phyloP scores from a whole-genome alignment of 2,329 filamentous ascomycete genomes.

The Westerdykella ornata region DNA sequence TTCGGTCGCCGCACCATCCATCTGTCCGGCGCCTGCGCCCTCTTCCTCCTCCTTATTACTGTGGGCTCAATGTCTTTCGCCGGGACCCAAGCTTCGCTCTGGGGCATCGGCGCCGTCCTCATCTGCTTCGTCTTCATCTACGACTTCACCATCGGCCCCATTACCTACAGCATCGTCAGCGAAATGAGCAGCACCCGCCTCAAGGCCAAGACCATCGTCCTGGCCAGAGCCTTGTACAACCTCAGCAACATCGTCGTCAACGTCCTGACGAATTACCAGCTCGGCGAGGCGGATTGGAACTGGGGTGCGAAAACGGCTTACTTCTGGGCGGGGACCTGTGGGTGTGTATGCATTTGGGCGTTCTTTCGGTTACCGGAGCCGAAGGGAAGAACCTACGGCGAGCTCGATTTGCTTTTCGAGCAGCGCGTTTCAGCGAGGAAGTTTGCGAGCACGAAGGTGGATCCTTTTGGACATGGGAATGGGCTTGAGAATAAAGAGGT shows the following conservation, averaged over 20 bases:
- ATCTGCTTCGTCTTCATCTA: conserved; percentile 57
- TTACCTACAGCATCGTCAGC: conserved; percentile 79
- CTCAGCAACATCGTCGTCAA: conserved; percentile 72
- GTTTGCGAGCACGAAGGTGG: conserved; percentile 7
- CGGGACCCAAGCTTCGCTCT: conserved; percentile 42
- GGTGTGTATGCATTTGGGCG: conserved; percentile 68
- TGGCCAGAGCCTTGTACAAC: conserved; percentile 69
- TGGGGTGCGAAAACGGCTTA: conserved; percentile 81
- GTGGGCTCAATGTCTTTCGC: conserved; percentile 70
- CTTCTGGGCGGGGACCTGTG: conserved; percentile 75
- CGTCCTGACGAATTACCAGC: conserved; percentile 58
- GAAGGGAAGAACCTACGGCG: conserved; percentile 69
- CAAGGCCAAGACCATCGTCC: conserved; percentile 82
- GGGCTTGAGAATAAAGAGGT: not conserved
- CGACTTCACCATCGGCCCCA: conserved; percentile 78
- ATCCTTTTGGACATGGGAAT: conserved; percentile 3
- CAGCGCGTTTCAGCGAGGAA: conserved; percentile 11
- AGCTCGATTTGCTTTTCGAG: conserved; percentile 78
- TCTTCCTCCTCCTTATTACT: conserved; percentile 62
- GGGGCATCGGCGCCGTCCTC: conserved; percentile 27
- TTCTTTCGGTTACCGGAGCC: conserved; percentile 77
- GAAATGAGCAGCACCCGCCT: conserved; percentile 75
- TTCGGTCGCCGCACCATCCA: conserved; percentile 70
- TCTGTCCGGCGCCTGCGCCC: conserved; percentile 55
- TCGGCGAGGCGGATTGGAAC: conserved; percentile 58